Conservation (phyloP, 2,329 filamentous ascomycete genomes). For the Stachybotrys echinatus region DNA sequence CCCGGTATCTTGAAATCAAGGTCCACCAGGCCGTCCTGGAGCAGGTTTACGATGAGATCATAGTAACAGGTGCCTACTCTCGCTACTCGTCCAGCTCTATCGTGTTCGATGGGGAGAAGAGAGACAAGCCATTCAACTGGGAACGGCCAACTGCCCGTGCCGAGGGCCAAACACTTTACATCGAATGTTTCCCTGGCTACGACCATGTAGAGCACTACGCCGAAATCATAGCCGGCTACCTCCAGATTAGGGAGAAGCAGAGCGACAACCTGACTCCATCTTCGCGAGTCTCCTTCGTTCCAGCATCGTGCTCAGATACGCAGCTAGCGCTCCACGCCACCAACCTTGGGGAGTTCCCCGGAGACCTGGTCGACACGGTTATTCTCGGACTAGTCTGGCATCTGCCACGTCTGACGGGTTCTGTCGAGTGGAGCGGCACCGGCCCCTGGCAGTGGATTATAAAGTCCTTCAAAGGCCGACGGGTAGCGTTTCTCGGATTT, state of each 20-base stretch:
- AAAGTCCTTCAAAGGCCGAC: not conserved
- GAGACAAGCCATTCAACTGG: conserved; percentile 2
- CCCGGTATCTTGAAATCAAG: conserved; percentile 1
- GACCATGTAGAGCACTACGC: conserved; percentile 1
- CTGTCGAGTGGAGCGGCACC: not conserved
- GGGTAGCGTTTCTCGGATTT: not conserved
- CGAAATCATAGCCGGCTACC: conserved; percentile 1
- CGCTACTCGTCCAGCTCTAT: not conserved
- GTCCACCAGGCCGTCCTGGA: not conserved
- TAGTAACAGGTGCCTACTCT: not conserved
- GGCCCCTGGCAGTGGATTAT: conserved; percentile 1
- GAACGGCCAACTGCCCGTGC: not conserved
- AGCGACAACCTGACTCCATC: not conserved
- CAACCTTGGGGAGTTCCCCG: not conserved
- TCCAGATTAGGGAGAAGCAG: not conserved
- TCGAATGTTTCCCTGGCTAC: conserved; percentile 2
- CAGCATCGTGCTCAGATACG: conserved; percentile 1
- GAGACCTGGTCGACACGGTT: not conserved
- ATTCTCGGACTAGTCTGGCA: conserved; percentile 1
- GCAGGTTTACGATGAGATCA: not conserved
- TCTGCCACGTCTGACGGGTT: not conserved
- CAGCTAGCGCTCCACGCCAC: not conserved
- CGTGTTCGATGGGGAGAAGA: conserved; percentile 1
- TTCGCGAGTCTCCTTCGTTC: not conserved
- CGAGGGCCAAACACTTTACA: not conserved